Evolutionary conservation across 352 stramenopile species (phyloP), one percentile per base, ranked within the genome.

Genomic region (Phytopythium litorale): DNA sequence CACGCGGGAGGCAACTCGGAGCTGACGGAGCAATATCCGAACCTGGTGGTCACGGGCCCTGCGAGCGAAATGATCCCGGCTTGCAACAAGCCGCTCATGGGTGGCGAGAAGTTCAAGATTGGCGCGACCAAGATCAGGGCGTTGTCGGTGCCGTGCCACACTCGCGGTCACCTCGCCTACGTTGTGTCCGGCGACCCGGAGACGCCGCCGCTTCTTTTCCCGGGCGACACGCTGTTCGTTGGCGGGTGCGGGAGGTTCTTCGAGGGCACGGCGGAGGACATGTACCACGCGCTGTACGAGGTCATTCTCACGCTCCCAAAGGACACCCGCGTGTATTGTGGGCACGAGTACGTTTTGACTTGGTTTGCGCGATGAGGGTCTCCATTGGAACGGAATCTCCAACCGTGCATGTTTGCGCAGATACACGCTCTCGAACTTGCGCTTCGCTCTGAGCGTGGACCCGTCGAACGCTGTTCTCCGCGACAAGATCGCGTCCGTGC

Each of bases 341-440:
- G 89, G 19, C 89, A 97, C 65, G 89, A 97, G 79, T 81, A 65
- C 46, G 73, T 64, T 15, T 65, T 2, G 4, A 2, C 16, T 23
- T 7, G 28, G 38, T 1, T 52, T 21, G 45, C 5, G 32, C 54
- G 15, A 3, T 43, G 37, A 15, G 25, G 51, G 23, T 32, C 12
- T n/a, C 30, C 7, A 40, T 11, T 30, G 51, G 16, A 7, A 15
- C 1, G 30, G 35, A 13, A 21, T 18, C 18, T 21, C 3, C 30
- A 43, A 59, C n/a, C 35, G 9, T 45, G 28, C 6, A 48, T 53
- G 30, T 63, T 45, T 19, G 18, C 15, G 19, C 23, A 81, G 73
- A 32, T 98, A 99, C 65, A 98, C 94, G 1, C 78, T 94, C 78
- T 81, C 81, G 46, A 99, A 99, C 75, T 75, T 97, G 23, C 88